These are phyloP conservation scores for Penicillium odoratum DNA, from an alignment of 495 filamentous ascomycete species.

Conservation along the genomic window DNA sequence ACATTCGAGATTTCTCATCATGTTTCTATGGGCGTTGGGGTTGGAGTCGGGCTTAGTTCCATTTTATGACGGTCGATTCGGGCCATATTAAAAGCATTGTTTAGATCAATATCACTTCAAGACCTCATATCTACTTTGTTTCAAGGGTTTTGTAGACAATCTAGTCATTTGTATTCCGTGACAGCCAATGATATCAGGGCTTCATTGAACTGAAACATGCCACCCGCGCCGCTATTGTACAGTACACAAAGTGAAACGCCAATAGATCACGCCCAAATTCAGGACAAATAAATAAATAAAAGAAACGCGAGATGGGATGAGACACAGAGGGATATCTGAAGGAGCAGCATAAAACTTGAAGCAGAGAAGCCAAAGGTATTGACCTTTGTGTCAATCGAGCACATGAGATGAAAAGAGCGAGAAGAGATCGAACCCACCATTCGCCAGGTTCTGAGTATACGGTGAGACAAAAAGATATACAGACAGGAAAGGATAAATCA, in stretches of 20 bases:
- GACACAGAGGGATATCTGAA: conserved; percentile 28
- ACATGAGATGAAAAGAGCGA: conserved; percentile 7
- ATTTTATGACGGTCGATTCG: conserved; percentile 16
- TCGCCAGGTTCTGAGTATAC: conserved; percentile 11
- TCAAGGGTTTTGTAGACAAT: conserved; percentile 3
- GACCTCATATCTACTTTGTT: not conserved
- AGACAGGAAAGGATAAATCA: not conserved
- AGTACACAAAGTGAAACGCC: conserved; percentile 22
- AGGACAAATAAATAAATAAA: conserved; percentile 3
- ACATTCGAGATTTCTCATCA: conserved; percentile 15
- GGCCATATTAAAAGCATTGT: conserved; percentile 29
- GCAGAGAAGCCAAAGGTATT: conserved; percentile 4
- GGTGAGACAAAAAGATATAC: conserved; percentile 11
- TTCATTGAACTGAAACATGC: conserved; percentile 28
- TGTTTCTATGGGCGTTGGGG: conserved; percentile 28
- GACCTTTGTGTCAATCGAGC: conserved; percentile 3
- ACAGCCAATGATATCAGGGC: conserved; percentile 10
- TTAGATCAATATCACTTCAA: conserved; percentile 9
- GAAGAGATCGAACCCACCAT: conserved; percentile 6
- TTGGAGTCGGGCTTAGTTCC: conserved; percentile 26
- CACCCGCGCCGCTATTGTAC: conserved; percentile 28
- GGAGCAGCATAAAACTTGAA: conserved; percentile 18
- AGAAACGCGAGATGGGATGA: conserved; percentile 19
- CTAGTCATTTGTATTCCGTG: conserved; percentile 4
- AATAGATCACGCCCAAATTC: conserved; percentile 2